These are phyloP conservation scores for Melocanna baccifera DNA, from an alignment of 176 grass and related monocot species.

Conservation along the genomic window DNA sequence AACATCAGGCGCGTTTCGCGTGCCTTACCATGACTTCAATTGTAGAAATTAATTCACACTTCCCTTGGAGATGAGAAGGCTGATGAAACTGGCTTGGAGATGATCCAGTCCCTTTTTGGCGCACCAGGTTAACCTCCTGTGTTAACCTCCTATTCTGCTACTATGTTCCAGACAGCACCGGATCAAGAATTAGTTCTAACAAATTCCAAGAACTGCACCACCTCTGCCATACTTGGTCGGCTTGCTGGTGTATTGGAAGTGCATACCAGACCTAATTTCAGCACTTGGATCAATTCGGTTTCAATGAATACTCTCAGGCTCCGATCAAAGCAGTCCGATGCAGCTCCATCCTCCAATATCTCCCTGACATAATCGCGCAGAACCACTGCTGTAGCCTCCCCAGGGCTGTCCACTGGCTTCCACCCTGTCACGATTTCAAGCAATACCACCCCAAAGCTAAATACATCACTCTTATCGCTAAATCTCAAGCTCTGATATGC, in stretches of 20 bases:
- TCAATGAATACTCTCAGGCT: constrained; percentile 68
- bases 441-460: constrained; percentile 94
- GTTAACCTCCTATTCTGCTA: constrained; percentile 50
- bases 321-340: constrained; percentile 76
- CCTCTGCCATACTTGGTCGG: constrained; percentile 90
- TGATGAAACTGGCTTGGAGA: constrained; percentile 45
- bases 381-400: constrained; percentile 43
- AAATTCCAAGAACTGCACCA: constrained; percentile 95
- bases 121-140: constrained; percentile 49
- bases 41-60: too few relatives aligned
- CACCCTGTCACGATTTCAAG: constrained; percentile 85
- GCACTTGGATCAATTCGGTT: constrained; percentile 85
- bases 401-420: constrained; percentile 79
- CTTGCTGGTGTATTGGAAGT: constrained; percentile 73
- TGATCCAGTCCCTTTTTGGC: constrained; percentile 56
- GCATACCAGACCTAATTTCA: constrained; percentile 90
- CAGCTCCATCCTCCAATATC: constrained; percentile 69
- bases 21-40: too few relatives aligned
- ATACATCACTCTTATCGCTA: constrained; percentile 92
- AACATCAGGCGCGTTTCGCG: too few relatives aligned
- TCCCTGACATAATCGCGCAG: constrained; percentile 77
- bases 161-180: constrained; percentile 27
- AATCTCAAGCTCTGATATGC: constrained; percentile 75
- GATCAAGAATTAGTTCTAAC: constrained; percentile 75
- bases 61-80: constrained; percentile 30